These are phyloP conservation scores for Trichoderma sp. DNA, from an alignment of 2,329 filamentous ascomycete species.

Conservation along the genomic window DNA sequence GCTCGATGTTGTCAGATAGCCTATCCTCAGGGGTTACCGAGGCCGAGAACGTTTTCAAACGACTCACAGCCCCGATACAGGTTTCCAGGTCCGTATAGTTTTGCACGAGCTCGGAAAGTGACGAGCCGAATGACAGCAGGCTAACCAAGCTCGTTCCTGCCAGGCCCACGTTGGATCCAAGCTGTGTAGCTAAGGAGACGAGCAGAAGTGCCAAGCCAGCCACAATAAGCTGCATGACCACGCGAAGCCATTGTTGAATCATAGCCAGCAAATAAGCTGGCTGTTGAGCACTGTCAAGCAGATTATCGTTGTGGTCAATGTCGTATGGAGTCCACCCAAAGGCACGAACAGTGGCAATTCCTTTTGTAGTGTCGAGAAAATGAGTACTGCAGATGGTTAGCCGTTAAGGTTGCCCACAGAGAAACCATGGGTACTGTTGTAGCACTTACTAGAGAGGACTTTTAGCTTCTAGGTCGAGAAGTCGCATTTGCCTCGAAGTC, in stretches of 20 bases:
- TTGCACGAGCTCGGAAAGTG: slow-evolving; percentile 9
- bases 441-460: slow-evolving; percentile 36
- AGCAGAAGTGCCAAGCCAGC: too few species aligned
- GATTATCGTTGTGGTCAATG: neutral
- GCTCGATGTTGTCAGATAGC: neutral
- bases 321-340: slow-evolving; percentile 19
- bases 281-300: slow-evolving; percentile 20
- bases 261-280: slow-evolving; percentile 19
- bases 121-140: slow-evolving; percentile 1
- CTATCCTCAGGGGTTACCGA: slow-evolving; percentile 8
- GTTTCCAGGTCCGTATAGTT: slow-evolving; percentile 19
- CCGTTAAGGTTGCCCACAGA: neutral
- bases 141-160: neutral
- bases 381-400: neutral
- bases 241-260: slow-evolving; percentile 22
- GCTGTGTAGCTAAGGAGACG: too few species aligned
- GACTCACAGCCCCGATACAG: slow-evolving; percentile 17
- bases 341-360: slow-evolving; percentile 18
- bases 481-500: slow-evolving; percentile 58
- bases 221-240: slow-evolving; percentile 17
- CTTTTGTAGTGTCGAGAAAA: slow-evolving; percentile 20
- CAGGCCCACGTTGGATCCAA: too few species aligned
- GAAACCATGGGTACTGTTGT: too few species aligned
- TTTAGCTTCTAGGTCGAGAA: slow-evolving; percentile 59
- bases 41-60: slow-evolving; percentile 26